Conservation (phyloP, 2,329 filamentous ascomycete species). For the Exserohilum turcica region DNA sequence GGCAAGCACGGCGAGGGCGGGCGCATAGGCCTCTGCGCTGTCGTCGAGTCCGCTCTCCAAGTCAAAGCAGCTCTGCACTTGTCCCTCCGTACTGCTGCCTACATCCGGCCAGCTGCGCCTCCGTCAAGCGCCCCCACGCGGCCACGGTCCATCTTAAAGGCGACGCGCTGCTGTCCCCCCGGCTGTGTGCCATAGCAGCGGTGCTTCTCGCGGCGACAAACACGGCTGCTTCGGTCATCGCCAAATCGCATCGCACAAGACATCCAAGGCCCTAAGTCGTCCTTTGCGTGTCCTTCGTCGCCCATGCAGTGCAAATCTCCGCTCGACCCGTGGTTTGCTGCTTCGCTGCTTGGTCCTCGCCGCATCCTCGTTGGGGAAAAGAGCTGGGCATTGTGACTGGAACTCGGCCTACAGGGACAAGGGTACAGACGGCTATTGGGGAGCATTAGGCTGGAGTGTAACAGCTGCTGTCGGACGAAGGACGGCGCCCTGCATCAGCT, state of each 20-base stretch:
- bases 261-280: background rate
- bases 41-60: slow-evolving; percentile 11
- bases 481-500: slow-evolving; percentile 8
- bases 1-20: slow-evolving; percentile 5
- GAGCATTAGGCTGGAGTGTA: background rate
- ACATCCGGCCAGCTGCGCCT: background rate
- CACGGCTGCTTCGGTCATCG: slow-evolving; percentile 2
- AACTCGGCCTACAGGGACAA: background rate
- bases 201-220: slow-evolving; percentile 2
- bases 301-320: background rate
- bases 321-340: background rate
- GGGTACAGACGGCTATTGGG: background rate
- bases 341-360: background rate
- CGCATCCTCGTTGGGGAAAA: background rate
- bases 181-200: background rate
- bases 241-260: slow-evolving; percentile 1
- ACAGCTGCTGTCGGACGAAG: slow-evolving; percentile 3
- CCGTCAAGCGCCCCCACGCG: background rate
- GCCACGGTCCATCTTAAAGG: background rate
- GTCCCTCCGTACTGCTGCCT: background rate
- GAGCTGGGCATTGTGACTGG: background rate
- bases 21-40: slow-evolving; percentile 10
- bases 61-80: background rate
- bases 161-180: background rate
- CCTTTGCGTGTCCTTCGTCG: background rate